Evolutionary conservation across 2,329 filamentous ascomycete species (phyloP).

Genomic region (Calonectria pteridis): DNA sequence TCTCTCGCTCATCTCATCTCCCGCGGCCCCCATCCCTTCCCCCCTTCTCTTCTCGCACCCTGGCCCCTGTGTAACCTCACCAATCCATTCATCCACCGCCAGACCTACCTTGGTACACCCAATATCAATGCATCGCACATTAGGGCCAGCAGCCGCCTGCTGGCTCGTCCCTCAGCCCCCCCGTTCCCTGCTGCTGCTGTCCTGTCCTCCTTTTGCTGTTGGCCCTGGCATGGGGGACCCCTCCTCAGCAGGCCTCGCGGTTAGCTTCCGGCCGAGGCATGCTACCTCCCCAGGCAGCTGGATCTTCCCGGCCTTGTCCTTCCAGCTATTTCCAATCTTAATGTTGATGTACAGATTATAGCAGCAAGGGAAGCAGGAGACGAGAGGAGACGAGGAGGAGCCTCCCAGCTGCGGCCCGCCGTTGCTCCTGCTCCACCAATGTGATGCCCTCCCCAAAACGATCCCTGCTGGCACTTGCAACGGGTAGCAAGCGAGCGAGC

Average conservation of each 20-base stretch:
- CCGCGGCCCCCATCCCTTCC: constrained; percentile 33
- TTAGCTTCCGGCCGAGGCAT: constrained; percentile 18
- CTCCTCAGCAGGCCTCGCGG: background rate
- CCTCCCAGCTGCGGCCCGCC: constrained; percentile 16
- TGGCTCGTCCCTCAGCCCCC: background rate
- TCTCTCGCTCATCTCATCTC: constrained; percentile 35
- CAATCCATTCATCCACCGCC: constrained; percentile 27
- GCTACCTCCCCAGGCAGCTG: constrained; percentile 7
- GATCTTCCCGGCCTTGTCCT: constrained; percentile 5
- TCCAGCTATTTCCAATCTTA: background rate
- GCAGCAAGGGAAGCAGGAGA: background rate
- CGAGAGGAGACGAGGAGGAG: background rate
- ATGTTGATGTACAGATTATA: background rate
- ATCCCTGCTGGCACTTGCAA: constrained; percentile 42
- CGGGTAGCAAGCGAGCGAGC: constrained; percentile 45
- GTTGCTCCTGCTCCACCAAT: constrained; percentile 29
- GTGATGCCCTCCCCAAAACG: constrained; percentile 25
- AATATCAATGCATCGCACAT: constrained; percentile 10
- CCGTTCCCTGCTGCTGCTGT: background rate
- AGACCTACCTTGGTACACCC: constrained; percentile 29
- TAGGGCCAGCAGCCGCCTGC: background rate
- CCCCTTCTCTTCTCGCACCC: constrained; percentile 25
- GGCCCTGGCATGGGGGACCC: background rate
- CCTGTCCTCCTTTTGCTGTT: background rate
- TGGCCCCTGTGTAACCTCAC: constrained; percentile 38